Base-by-base conservation (phyloP, 495 filamentous ascomycete genomes). In the Penicillium verhagenii region DNA sequence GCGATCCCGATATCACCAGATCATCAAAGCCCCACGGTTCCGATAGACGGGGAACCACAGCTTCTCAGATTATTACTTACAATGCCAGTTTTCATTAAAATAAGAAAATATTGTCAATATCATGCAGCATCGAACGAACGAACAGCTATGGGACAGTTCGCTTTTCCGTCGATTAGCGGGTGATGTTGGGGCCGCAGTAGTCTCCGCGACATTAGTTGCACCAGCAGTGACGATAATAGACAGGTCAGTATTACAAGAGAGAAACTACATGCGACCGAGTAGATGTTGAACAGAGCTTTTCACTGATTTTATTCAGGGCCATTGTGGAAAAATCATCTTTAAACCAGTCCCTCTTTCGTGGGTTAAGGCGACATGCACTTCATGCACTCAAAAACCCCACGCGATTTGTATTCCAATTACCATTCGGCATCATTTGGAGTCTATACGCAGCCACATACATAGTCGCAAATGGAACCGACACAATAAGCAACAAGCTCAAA, bases 211-310 rank as follows among this genome's bases (percentile, higher is more conserved):
- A 1, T 20, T 72, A 24, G 58, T 74, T 0, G 47, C 68, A 4
- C 72, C 70, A 19, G 52, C 63, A 18, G 59, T 74, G 4, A 64
- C 68, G 6, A 56, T 74, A 28, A 67, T 73, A 31, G 72, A 72
- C 53, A 61, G 65, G 71, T 68, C 26, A 21, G 48, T 54, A n/a
- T n/a, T n/a, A 53, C 21, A 14, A 9, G 10, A 10, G 18, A 9
- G 4, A 40, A 18, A 20, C 6, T 18, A 14, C 0, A n/a, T n/a
- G n/a, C n/a, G n/a, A n/a, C n/a, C n/a, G n/a, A n/a, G n/a, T 11
- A 9, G 19, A 14, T 20, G 14, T 29, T 29, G 28, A 29, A n/a
- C n/a, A 29, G 7, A 29, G 16, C 16, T 5, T 8, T 47, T 21
- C n/a, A n/a, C 43, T 65, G 40, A 65, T 24, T 31, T 35, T 9